A percentile compares a stretch with the other conserved stretches of the same genome.
phyloP scores from a whole-genome alignment of 2,329 filamentous ascomycete species.

The Penicillium sp. region DNA sequence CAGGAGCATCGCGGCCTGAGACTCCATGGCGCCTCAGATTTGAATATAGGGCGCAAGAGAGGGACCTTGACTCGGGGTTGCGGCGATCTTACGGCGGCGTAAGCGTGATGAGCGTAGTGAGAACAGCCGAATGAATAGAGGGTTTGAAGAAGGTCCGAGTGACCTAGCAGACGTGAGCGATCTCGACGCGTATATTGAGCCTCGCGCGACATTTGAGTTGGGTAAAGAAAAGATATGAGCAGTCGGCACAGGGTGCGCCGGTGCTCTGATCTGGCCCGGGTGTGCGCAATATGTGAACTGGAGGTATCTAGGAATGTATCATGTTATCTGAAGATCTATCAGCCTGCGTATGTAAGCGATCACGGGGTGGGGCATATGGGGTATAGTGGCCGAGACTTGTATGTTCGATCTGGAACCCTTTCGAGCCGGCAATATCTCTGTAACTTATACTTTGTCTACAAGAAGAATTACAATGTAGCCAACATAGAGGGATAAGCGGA shows the following conservation, averaged over 20 bases:
- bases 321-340: no score
- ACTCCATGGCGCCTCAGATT: slow-evolving; percentile 32
- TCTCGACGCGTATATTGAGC: slow-evolving; percentile 13
- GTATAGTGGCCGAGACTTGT: no score
- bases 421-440: no score
- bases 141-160: slow-evolving; percentile 7
- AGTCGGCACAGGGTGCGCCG: background rate
- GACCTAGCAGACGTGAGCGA: slow-evolving; percentile 12
- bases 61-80: background rate
- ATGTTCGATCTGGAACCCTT: no score
- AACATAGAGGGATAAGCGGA: no score
- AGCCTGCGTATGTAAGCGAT: no score
- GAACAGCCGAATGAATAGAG: slow-evolving; percentile 1
- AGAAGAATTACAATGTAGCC: no score
- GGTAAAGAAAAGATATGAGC: background rate
- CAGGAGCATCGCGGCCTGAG: slow-evolving; percentile 43
- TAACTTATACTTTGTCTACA: no score
- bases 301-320: no score
- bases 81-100: background rate
- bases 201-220: slow-evolving; percentile 13
- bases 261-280: background rate
- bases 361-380: no score
- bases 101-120: background rate
- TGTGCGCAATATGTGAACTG: background rate
- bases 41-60: no score